phyloP scores from a whole-genome alignment of 2,329 filamentous ascomycete species.

The Diaporthe citri region DNA sequence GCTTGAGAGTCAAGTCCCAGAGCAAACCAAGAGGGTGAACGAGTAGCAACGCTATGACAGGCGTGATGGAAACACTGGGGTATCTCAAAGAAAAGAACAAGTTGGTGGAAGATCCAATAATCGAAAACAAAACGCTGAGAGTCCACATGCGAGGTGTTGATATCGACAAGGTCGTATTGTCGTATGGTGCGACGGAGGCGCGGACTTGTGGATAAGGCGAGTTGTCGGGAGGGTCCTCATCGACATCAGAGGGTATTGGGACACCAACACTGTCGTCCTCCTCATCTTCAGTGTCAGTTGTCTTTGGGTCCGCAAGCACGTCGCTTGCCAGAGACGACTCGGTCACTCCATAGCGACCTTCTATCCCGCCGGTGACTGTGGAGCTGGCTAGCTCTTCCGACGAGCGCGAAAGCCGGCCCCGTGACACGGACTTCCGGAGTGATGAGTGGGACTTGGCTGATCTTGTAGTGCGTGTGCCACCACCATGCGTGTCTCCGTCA shows the following conservation, averaged over 20 bases:
- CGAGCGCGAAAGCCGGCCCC: constrained; percentile 41
- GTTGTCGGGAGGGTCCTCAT: constrained; percentile 72
- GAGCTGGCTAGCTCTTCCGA: constrained; percentile 66
- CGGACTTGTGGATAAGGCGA: constrained; percentile 84
- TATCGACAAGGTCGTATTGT: constrained; percentile 83
- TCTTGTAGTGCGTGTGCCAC: constrained; percentile 7
- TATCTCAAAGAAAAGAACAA: constrained; percentile 92
- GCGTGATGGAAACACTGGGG: constrained; percentile 89
- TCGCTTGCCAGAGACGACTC: constrained; percentile 62
- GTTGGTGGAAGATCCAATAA: constrained; percentile 86
- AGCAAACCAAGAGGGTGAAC: constrained; percentile 85
- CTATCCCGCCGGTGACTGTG: constrained; percentile 64
- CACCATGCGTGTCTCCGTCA: constrained; percentile 19
- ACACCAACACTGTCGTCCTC: constrained; percentile 48
- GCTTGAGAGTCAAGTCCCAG: constrained; percentile 81
- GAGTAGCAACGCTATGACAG: constrained; percentile 86
- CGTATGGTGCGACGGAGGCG: constrained; percentile 81
- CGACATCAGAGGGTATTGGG: constrained; percentile 54
- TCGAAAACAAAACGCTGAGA: constrained; percentile 82
- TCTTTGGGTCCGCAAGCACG: constrained; percentile 57
- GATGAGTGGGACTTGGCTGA: constrained; percentile 35
- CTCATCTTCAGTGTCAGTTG: constrained; percentile 49
- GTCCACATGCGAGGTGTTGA: constrained; percentile 91
- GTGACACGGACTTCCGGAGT: constrained; percentile 30
- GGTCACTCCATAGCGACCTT: constrained; percentile 65